phyloP scores from a whole-genome alignment of 305 asterid genomes.

The Fraxinus albicans region DNA sequence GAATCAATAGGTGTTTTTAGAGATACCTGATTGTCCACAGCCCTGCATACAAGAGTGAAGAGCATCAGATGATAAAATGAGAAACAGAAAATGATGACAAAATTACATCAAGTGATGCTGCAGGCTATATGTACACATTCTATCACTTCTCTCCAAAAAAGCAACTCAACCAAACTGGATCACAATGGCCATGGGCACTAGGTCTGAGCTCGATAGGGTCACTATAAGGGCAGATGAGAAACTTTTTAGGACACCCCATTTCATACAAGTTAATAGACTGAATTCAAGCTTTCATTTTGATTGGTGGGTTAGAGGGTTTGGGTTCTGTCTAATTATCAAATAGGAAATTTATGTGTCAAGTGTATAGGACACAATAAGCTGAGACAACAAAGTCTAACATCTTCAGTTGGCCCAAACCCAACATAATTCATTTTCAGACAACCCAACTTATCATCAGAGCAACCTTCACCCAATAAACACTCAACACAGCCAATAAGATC shows the following conservation, averaged over 20 bases:
- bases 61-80: constrained; percentile 16
- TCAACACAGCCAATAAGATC: background rate
- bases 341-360: background rate
- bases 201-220: background rate
- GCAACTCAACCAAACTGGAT: constrained; percentile 1
- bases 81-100: constrained; percentile 7
- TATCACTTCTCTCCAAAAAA: background rate
- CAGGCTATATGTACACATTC: background rate
- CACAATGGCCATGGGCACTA: background rate
- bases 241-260: background rate
- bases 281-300: background rate
- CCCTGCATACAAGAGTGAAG: constrained; percentile 64
- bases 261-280: background rate
- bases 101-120: background rate
- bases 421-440: background rate
- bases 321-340: background rate
- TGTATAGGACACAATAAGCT: background rate
- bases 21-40: constrained; percentile 86
- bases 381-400: background rate
- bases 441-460: background rate
- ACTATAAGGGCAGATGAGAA: background rate
- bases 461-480: background rate
- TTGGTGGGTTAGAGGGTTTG: background rate
- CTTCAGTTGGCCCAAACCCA: background rate
- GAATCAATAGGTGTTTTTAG: constrained; percentile 4